Evolutionary conservation across 2,329 filamentous ascomycete genomes (phyloP).

Genomic region (Cadophora gregata): DNA sequence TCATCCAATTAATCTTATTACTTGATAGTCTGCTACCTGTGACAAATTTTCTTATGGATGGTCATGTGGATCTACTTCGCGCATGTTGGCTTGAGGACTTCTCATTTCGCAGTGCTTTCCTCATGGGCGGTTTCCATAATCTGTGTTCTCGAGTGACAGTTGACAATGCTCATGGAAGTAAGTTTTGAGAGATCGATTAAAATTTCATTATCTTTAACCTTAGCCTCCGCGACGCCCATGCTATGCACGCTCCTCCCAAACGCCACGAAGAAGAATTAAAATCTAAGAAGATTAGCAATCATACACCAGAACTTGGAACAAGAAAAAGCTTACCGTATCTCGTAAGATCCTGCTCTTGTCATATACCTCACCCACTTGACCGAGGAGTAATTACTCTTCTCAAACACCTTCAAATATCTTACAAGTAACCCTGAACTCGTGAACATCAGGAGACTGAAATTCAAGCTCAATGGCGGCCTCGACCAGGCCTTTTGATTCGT

Average conservation of each 20-base stretch:
- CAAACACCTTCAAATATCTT: slow-evolving; percentile 96
- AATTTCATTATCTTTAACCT: slow-evolving; percentile 17
- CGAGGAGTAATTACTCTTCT: slow-evolving; percentile 98
- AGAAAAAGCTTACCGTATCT: slow-evolving; percentile 72
- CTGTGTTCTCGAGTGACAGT: not conserved
- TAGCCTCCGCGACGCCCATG: slow-evolving; percentile 25
- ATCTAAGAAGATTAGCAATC: slow-evolving; percentile 25
- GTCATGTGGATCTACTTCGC: not conserved
- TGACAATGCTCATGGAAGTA: not conserved
- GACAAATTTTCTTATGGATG: not conserved
- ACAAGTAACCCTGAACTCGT: slow-evolving; percentile 93
- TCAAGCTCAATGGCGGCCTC: slow-evolving; percentile 87
- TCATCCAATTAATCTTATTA: not conserved
- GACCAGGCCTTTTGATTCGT: slow-evolving; percentile 98
- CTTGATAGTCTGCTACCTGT: no score
- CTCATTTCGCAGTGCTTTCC: not conserved
- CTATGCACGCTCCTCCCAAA: slow-evolving; percentile 28
- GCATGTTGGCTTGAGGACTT: not conserved
- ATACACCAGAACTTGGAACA: not conserved
- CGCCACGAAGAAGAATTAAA: slow-evolving; percentile 28
- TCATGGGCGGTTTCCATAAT: not conserved
- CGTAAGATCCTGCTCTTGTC: slow-evolving; percentile 96
- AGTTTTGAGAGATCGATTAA: not conserved
- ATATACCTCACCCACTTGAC: slow-evolving; percentile 99
- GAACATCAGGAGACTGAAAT: slow-evolving; percentile 96